Evolutionary conservation across 2,329 filamentous ascomycete species (phyloP).

Genomic region (Pestalotiopsis sp.): DNA sequence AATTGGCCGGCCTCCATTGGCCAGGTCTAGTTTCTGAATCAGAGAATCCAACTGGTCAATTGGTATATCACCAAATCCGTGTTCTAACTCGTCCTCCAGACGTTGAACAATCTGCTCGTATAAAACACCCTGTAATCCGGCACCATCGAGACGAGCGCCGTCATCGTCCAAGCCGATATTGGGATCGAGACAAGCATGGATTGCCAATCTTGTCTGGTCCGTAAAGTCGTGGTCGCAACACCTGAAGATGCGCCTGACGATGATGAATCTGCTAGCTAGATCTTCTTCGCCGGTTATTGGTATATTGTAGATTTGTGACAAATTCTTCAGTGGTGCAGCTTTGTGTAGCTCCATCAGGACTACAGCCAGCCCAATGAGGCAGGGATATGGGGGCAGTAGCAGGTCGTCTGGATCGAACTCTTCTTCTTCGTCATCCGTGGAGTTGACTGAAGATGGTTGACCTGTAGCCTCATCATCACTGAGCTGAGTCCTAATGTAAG

Average conservation of each 20-base stretch:
- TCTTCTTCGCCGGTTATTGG: background rate
- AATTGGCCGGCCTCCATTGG: background rate
- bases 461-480: background rate
- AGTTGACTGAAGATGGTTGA: background rate
- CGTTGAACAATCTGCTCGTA: background rate
- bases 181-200: background rate
- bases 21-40: background rate
- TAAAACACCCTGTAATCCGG: background rate
- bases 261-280: background rate
- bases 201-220: background rate
- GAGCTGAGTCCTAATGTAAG: background rate
- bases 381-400: background rate
- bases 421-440: background rate
- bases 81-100: background rate
- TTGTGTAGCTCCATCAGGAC: background rate
- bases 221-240: background rate
- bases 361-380: background rate
- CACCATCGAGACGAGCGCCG: rapidly evolving
- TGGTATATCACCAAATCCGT: background rate
- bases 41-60: background rate
- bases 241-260: background rate
- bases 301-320: background rate
- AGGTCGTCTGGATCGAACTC: background rate
- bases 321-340: background rate
- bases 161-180: background rate